Evolutionary conservation across 2,329 filamentous ascomycete species (phyloP), one percentile per base, ranked within the genome.

Genomic region (Fusarium sp.): DNA sequence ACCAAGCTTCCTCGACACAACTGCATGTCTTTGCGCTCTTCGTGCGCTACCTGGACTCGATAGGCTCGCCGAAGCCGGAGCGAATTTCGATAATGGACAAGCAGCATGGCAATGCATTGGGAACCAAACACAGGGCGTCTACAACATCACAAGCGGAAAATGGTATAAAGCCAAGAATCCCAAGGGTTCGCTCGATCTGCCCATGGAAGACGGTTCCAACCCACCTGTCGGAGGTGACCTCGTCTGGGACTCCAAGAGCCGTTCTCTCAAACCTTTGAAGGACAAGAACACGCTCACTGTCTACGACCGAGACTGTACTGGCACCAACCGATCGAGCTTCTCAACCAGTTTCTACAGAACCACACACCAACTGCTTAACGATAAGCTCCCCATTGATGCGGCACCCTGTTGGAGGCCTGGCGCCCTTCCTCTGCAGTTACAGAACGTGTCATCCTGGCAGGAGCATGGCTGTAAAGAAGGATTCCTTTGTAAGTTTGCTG

Each of bases 61-160:
- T 18, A 58, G 52, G 14, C 18, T 58, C 70, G 27, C 59, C 66
- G 15, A 75, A 59, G 55, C 38, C 20, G 55, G 54, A 15, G 15
- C 27, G 17, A 58, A 29, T 33, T 68, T 64, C 15, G 31, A 71
- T 35, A 38, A 59, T 17, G 57, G 62, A 10, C 54, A 72, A 31
- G 74, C 76, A 15, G 76, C 77, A n/a, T 85, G 84, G 84, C 82
- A 84, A 65, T 85, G 84, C 67, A 81, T 84, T 35, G 83, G 84
- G 17, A 83, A 85, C 64, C 83, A 84, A 68, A 84, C 82, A 0
- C 74, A 83, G 46, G 79, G 78, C 4, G 78, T 83, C 3, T 84
- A 84, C 58, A 68, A 64, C 5, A 76, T 76, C 22, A 81, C 73
- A 25, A 79, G 74, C 6, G 84, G 83, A 8, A 85, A 84, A 64